These are phyloP conservation scores for Schoenoplectus tabernaemontani DNA, from an alignment of 202 grass and related monocot genomes.

Conservation along the genomic window DNA sequence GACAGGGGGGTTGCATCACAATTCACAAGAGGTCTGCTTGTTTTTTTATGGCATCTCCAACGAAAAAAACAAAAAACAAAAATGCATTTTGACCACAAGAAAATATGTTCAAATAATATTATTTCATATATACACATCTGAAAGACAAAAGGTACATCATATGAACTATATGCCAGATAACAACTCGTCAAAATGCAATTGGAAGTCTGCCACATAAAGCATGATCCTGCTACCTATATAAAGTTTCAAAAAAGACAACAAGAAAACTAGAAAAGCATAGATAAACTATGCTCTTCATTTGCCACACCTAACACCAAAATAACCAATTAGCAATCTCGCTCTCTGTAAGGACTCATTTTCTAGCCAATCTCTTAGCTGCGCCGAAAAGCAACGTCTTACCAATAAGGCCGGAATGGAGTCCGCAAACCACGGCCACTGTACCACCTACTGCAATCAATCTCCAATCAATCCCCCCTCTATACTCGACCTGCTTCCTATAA, in stretches of 20 bases:
- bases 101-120: neutral
- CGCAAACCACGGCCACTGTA: constrained; percentile 53
- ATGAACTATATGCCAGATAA: constrained; percentile 5
- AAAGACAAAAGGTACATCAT: neutral
- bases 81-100: neutral
- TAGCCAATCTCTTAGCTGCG: constrained; percentile 59
- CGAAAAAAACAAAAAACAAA: neutral
- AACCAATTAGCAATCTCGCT: neutral
- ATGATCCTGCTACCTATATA: constrained; percentile 1
- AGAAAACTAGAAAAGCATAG: neutral
- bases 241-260: neutral
- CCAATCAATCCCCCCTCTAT: constrained; percentile 59
- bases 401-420: constrained; percentile 58
- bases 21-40: too few relatives aligned
- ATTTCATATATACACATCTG: constrained; percentile 7
- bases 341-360: constrained; percentile 30
- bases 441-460: constrained; percentile 77
- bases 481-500: constrained; percentile 24
- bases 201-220: neutral
- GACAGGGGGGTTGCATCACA: too few relatives aligned
- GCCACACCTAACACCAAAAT: neutral
- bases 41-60: neutral
- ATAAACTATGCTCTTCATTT: neutral
- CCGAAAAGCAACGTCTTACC: constrained; percentile 63
- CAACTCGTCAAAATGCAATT: constrained; percentile 4